Conservation (phyloP, 495 filamentous ascomycete species). For the Talaromyces ruber region DNA sequence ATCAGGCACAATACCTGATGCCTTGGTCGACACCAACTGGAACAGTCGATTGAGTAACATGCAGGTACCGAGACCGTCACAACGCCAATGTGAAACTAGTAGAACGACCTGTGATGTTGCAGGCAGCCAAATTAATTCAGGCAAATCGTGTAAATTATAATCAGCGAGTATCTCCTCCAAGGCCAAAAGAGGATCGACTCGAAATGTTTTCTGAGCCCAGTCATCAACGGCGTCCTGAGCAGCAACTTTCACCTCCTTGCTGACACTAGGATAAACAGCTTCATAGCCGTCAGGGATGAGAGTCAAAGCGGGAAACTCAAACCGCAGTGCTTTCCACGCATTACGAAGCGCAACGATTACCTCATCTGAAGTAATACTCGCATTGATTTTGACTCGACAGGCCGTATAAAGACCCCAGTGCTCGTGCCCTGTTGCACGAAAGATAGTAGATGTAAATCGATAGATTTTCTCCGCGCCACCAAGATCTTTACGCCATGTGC, state of each 20-base stretch:
- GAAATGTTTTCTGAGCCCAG: slow-evolving; percentile 5
- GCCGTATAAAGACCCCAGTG: slow-evolving; percentile 4
- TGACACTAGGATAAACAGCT: background rate
- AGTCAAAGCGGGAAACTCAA: slow-evolving; percentile 7
- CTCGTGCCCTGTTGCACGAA: background rate
- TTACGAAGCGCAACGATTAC: background rate
- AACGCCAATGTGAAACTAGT: slow-evolving; percentile 16
- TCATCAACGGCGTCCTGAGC: background rate
- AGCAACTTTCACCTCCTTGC: background rate
- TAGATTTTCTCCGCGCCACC: slow-evolving; percentile 5
- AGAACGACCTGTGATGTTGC: slow-evolving; percentile 11
- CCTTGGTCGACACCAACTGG: background rate
- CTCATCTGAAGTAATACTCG: background rate
- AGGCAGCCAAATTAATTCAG: slow-evolving; percentile 5
- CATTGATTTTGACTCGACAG: background rate
- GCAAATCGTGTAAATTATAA: background rate
- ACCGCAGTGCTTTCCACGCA: slow-evolving; percentile 1
- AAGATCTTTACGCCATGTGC: slow-evolving; percentile 2
- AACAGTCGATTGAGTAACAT: slow-evolving; percentile 14
- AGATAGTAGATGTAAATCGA: background rate
- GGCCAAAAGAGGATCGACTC: background rate
- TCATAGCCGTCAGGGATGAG: slow-evolving; percentile 13
- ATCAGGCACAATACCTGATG: background rate
- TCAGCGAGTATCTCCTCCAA: background rate
- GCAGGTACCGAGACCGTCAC: slow-evolving; percentile 15